Evolutionary conservation across 192 early-diverging fungal species (phyloP), one percentile per base, ranked within the genome.

Genomic region (Entrophospora sp.): DNA sequence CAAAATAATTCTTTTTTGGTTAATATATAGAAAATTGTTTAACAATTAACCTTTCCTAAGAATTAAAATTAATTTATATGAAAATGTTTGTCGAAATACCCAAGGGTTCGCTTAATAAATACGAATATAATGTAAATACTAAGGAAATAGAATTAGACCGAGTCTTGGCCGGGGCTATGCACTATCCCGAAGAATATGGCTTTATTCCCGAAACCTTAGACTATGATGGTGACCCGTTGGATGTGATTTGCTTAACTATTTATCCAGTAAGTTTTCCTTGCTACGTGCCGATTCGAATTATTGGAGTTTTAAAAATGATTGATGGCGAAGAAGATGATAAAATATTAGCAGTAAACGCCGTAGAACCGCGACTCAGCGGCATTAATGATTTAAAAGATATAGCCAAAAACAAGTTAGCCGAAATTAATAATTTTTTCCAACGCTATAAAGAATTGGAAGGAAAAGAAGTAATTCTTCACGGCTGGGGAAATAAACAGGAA

Each of bases 301-400:
- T 49, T 20, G 48, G 48, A 49, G 14, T 49, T 20, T 20, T 49
- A 24, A 24, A 49, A 49, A 49, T 49, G 48, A 49, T 49, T 49
- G 48, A 49, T 24, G 48, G 48, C 24, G 24, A 49, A 24, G 7
- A 49, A 49, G 48, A 49, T 49, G 48, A 49, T 49, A 49, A 49
- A 22, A n/a, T 49, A 20, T 14, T 49, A 24, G 48, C 48, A n/a
- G 48, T 49, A 22, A 49, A 49, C 18, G 48, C 48, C 20, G 48
- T 9, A 10, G 48, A 49, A 20, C 48, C 48, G 24, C 9, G 24
- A 14, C 24, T 49, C 5, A 49, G 7, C 48, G 9, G 20, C 18
- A 49, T 49, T 49, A 5, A 49, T 5, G 24, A 24, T n/a, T 49
- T 49, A 49, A 24, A 14, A 14, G 48, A 49, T 49, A 14, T 49